phyloP scores from a whole-genome alignment of 2,329 filamentous ascomycete species.

The Chalara sp. region DNA sequence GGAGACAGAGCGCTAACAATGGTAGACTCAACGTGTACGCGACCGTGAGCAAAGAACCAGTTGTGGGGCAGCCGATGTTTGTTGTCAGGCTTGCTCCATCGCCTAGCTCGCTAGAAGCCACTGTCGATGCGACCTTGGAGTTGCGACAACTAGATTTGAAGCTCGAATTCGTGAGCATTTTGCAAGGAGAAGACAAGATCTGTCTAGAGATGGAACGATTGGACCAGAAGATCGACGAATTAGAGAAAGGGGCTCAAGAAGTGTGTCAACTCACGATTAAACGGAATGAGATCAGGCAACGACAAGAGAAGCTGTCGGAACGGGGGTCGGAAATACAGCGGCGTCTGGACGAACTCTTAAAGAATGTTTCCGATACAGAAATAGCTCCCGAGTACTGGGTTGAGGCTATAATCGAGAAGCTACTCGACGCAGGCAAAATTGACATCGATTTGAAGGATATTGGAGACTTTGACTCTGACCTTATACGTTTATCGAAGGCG shows the following conservation, averaged over 20 bases:
- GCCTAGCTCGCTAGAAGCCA: background rate
- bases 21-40: conserved; percentile 1
- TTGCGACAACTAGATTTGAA: background rate
- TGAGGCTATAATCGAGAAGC: background rate
- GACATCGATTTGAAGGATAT: background rate
- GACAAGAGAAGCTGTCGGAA: background rate
- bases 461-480: too few relatives aligned
- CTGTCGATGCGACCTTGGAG: background rate
- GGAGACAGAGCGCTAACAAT: conserved; percentile 5
- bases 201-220: background rate
- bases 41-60: background rate
- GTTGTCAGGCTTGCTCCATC: background rate
- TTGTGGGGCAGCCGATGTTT: conserved; percentile 4
- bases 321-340: background rate
- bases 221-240: background rate
- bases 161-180: background rate
- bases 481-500: background rate
- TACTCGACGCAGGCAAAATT: background rate
- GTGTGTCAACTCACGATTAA: background rate
- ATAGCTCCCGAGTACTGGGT: background rate
- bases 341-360: background rate
- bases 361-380: background rate
- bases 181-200: background rate
- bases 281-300: background rate
- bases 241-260: background rate